Conservation (phyloP, 1,284 basidiomycete species). For the Cerioporus squamosus region DNA sequence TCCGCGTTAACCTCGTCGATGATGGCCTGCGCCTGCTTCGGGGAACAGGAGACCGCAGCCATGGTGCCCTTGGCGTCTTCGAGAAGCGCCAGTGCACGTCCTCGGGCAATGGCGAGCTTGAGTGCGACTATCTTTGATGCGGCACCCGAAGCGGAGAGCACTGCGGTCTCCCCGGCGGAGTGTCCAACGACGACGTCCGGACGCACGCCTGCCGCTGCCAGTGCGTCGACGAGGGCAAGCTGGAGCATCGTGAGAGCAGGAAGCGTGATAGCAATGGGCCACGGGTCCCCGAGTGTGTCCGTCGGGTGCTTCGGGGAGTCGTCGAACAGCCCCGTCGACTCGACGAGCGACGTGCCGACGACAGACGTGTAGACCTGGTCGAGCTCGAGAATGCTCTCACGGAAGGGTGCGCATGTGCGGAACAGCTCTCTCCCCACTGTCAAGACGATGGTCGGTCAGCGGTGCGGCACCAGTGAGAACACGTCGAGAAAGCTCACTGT, state of each 20-base stretch:
- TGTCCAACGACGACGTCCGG: conserved; percentile 45
- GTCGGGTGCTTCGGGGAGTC: background rate
- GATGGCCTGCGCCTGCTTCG: conserved; percentile 27
- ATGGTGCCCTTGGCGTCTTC: conserved; percentile 42
- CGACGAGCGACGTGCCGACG: conserved; percentile 40
- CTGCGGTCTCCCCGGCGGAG: conserved; percentile 46
- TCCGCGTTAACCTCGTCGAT: conserved; percentile 23
- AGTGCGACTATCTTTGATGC: conserved; percentile 41
- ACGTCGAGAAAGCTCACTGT: conserved; percentile 28
- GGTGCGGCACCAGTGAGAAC: background rate
- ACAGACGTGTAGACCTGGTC: conserved; percentile 36
- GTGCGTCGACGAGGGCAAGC: conserved; percentile 46
- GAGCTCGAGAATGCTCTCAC: conserved; percentile 38
- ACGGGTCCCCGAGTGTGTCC: conserved; percentile 33
- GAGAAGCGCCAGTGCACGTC: conserved; percentile 36
- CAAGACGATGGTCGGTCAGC: background rate
- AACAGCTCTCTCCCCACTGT: conserved; percentile 47
- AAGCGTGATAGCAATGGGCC: conserved; percentile 38
- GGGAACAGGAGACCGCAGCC: conserved; percentile 44
- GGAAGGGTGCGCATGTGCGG: conserved; percentile 38
- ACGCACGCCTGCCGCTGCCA: conserved; percentile 37
- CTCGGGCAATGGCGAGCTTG: conserved; percentile 44
- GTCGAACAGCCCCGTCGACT: conserved; percentile 37
- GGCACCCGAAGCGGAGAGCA: conserved; percentile 48
- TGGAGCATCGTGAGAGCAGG: conserved; percentile 48